phyloP scores from a whole-genome alignment of 805 yeast species.

The Ogataea pilisensis region DNA sequence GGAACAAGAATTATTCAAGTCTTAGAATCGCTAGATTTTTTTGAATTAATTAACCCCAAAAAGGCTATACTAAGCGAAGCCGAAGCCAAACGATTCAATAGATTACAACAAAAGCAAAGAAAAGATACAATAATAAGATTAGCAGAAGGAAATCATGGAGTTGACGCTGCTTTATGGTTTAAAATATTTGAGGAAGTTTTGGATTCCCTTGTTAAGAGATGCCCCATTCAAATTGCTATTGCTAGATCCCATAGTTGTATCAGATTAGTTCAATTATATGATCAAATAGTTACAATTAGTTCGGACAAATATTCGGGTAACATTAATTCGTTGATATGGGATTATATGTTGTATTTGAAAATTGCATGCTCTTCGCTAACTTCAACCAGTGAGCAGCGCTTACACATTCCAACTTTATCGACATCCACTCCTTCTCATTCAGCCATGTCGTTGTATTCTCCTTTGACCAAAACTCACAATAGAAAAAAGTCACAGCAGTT shows the following conservation, averaged over 20 bases:
- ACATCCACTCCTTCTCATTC: conserved; percentile 4
- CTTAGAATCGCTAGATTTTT: conserved; percentile 65
- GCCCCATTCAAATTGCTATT: conserved; percentile 92
- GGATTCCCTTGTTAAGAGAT: conserved; percentile 64
- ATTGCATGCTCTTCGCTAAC: conserved; percentile 92
- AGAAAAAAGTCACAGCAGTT: conserved; percentile 76
- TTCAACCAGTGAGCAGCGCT: conserved; percentile 79
- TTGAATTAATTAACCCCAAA: conserved; percentile 53
- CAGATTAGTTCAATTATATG: conserved; percentile 80
- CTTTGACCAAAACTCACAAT: conserved; percentile 53
- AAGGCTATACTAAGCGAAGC: conserved; percentile 60
- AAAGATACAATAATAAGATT: conserved; percentile 67
- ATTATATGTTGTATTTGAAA: conserved; percentile 66
- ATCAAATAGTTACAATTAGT: conserved; percentile 54
- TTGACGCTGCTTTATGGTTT: conserved; percentile 96
- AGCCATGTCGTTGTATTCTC: conserved; percentile 32
- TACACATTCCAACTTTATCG: conserved; percentile 50
- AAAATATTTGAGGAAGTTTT: conserved; percentile 76
- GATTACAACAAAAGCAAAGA: conserved; percentile 52
- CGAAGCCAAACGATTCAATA: conserved; percentile 67
- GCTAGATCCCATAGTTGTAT: conserved; percentile 90
- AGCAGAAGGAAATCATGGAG: conserved; percentile 91
- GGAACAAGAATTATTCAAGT: conserved; percentile 76
- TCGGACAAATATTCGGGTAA: conserved; percentile 30
- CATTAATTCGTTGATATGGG: conserved; percentile 30